These are phyloP conservation scores for Dryadomyces quercivorus DNA, from an alignment of 2,329 filamentous ascomycete genomes.

Conservation along the genomic window DNA sequence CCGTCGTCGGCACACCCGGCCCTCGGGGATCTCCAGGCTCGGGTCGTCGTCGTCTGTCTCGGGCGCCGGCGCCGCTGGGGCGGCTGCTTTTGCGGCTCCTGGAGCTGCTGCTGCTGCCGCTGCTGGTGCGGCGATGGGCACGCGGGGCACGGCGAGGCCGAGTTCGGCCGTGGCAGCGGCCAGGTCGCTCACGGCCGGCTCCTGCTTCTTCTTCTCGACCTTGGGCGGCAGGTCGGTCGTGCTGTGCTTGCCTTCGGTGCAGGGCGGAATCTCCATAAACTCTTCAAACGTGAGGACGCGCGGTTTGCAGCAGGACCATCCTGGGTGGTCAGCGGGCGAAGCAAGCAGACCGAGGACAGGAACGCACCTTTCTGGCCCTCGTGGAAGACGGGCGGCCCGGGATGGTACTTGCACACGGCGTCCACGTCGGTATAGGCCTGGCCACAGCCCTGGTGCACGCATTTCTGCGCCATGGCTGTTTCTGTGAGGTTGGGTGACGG, in stretches of 20 bases:
- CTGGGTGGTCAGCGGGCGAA: constrained; percentile 30
- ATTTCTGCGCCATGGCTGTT: constrained; percentile 60
- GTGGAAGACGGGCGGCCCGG: constrained; percentile 87
- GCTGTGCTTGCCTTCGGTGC: constrained; percentile 85
- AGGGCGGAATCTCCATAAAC: constrained; percentile 85
- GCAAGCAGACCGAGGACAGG: not conserved
- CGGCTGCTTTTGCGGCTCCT: constrained; percentile 26
- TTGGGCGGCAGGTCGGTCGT: constrained; percentile 61
- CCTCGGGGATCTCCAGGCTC: constrained; percentile 57
- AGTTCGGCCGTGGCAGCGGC: constrained; percentile 10
- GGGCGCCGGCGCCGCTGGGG: constrained; percentile 45
- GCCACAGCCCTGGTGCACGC: constrained; percentile 91
- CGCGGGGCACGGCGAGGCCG: constrained; percentile 23
- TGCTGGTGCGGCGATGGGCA: constrained; percentile 25
- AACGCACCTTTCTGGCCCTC: constrained; percentile 88
- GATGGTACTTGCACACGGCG: constrained; percentile 84
- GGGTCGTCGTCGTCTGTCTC: constrained; percentile 86
- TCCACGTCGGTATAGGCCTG: constrained; percentile 74
- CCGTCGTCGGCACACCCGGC: constrained; percentile 64
- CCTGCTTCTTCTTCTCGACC: constrained; percentile 44
- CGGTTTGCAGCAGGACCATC: constrained; percentile 98
- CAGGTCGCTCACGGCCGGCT: constrained; percentile 31
- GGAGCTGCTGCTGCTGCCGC: constrained; percentile 5
- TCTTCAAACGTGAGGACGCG: constrained; percentile 96
- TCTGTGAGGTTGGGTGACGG: too few relatives aligned